phyloP scores from a whole-genome alignment of 1,284 basidiomycete genomes.

The Sporisorium exsertum region DNA sequence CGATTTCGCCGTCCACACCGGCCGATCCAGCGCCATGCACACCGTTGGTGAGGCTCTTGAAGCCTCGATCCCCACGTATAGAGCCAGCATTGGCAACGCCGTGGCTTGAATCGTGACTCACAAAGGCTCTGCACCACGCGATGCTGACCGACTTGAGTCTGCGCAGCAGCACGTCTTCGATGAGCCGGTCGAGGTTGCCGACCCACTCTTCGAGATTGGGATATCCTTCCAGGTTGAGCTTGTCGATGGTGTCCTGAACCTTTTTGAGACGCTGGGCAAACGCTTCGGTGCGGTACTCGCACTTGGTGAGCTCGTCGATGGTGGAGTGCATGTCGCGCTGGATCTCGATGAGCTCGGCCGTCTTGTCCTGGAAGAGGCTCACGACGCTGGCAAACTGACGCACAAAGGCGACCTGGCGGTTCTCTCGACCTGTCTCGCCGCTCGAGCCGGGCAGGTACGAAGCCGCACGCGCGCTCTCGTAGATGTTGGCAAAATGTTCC shows the following conservation, averaged over 20 bases:
- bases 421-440: slow-evolving; percentile 73
- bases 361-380: slow-evolving; percentile 84
- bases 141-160: slow-evolving; percentile 83
- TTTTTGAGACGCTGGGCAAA: slow-evolving; percentile 82
- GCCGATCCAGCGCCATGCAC: not conserved
- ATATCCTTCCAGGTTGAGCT: slow-evolving; percentile 93
- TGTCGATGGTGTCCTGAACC: slow-evolving; percentile 91
- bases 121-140: slow-evolving; percentile 87
- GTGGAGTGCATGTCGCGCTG: slow-evolving; percentile 85
- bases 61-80: slow-evolving; percentile 14
- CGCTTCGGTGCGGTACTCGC: slow-evolving; percentile 83
- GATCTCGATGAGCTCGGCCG: slow-evolving; percentile 89
- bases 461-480: slow-evolving; percentile 74
- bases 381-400: slow-evolving; percentile 93
- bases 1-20: slow-evolving; percentile 7
- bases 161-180: slow-evolving; percentile 84
- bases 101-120: slow-evolving; percentile 25
- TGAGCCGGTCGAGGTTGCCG: slow-evolving; percentile 84
- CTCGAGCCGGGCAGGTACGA: slow-evolving; percentile 59
- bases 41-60: slow-evolving; percentile 24
- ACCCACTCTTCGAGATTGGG: slow-evolving; percentile 98
- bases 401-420: slow-evolving; percentile 90
- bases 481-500: slow-evolving; percentile 81
- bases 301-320: slow-evolving; percentile 81
- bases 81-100: slow-evolving; percentile 12